These are phyloP conservation scores for Ephemerocybe angulata DNA, from an alignment of 768 basidiomycete genomes.

Conservation along the genomic window DNA sequence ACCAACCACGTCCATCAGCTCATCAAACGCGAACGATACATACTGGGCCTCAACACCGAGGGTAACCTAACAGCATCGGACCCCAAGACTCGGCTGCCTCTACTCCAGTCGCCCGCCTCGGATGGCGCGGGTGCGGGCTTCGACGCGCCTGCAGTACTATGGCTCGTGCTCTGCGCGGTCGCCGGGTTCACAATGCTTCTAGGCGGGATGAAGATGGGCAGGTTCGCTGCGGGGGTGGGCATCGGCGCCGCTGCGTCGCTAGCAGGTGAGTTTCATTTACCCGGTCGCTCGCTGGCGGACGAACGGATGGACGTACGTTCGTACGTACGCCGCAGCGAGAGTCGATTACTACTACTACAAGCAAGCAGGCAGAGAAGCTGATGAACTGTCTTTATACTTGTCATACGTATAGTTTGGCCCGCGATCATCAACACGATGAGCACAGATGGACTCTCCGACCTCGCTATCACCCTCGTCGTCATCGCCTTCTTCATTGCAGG, in stretches of 20 bases:
- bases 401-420: constrained; percentile 48
- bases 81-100: constrained; percentile 35
- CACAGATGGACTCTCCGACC: constrained; percentile 47
- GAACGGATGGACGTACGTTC: too few species aligned
- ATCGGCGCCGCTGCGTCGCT: constrained; percentile 50
- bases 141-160: constrained; percentile 47
- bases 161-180: constrained; percentile 51
- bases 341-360: too few species aligned
- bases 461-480: constrained; percentile 45
- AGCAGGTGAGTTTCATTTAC: constrained; percentile 32
- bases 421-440: constrained; percentile 56
- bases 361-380: too few species aligned
- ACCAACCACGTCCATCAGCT: neutral
- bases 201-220: constrained; percentile 55
- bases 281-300: too few species aligned
- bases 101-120: constrained; percentile 53
- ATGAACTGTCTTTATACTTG: neutral
- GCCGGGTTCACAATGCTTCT: constrained; percentile 53
- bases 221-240: constrained; percentile 52
- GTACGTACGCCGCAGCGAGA: too few species aligned
- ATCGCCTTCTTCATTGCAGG: constrained; percentile 49
- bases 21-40: neutral
- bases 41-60: constrained; percentile 25
- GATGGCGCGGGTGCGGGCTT: constrained; percentile 55
- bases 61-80: constrained; percentile 46